Conservation (phyloP, 2,329 filamentous ascomycete species). For the Madurella mycetomatis region DNA sequence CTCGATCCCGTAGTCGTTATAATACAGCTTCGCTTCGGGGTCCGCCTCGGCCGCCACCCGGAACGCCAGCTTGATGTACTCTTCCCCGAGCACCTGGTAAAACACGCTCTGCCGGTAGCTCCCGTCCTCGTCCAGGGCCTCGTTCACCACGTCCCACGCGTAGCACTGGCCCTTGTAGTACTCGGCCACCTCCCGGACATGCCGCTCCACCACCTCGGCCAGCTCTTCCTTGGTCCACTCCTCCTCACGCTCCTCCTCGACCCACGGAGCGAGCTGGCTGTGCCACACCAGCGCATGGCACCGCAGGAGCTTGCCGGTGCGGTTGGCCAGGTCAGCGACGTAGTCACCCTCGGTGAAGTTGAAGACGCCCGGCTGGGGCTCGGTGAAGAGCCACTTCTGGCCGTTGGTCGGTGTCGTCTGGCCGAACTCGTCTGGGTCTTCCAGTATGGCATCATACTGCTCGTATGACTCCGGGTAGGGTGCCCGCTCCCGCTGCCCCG, state of each 20-base stretch:
- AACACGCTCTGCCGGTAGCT: conserved; percentile 45
- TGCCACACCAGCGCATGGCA: conserved; percentile 53
- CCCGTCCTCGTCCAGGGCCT: conserved; percentile 53
- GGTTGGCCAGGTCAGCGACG: conserved; percentile 40
- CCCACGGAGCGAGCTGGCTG: conserved; percentile 49
- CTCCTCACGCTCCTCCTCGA: conserved; percentile 26
- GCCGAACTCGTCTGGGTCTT: conserved; percentile 53
- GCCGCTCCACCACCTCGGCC: conserved; percentile 45
- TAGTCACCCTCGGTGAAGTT: conserved; percentile 56
- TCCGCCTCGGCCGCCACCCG: conserved; percentile 43
- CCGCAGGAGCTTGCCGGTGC: conserved; percentile 45
- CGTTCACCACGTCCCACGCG: conserved; percentile 56
- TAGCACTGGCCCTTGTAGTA: conserved; percentile 48
- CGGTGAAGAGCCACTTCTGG: conserved; percentile 57
- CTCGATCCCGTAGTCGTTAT: conserved; percentile 60
- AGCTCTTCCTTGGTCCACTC: conserved; percentile 51
- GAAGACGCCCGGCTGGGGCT: conserved; percentile 55
- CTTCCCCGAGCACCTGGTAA: conserved; percentile 46
- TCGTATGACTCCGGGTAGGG: conserved; percentile 48
- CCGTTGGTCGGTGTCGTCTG: conserved; percentile 58
- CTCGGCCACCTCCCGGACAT: conserved; percentile 44
- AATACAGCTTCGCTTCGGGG: conserved; percentile 51
- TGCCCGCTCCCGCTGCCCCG: conserved; percentile 35
- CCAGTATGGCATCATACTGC: conserved; percentile 51
- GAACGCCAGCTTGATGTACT: conserved; percentile 52